Evolutionary conservation across 805 yeast species (phyloP).

Genomic region (Zygosaccharomyces bailii): DNA sequence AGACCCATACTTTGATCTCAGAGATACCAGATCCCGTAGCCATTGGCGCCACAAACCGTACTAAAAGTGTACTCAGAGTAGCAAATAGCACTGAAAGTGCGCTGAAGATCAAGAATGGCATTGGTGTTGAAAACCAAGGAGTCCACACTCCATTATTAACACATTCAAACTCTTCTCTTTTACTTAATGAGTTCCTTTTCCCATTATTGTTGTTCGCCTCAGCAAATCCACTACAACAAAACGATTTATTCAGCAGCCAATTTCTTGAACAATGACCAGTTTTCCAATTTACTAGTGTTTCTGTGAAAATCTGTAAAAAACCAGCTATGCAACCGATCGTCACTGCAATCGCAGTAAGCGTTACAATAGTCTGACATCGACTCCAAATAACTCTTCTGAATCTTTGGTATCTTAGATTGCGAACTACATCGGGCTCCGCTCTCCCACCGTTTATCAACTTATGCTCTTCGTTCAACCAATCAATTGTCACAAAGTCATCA

Average conservation of each 20-base stretch:
- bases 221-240: slow-evolving; percentile 71
- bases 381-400: slow-evolving; percentile 25
- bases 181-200: slow-evolving; percentile 11
- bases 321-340: slow-evolving; percentile 83
- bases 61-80: slow-evolving; percentile 60
- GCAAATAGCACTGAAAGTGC: slow-evolving; percentile 60
- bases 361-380: slow-evolving; percentile 52
- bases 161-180: slow-evolving; percentile 46
- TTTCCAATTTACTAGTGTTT: slow-evolving; percentile 76
- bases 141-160: slow-evolving; percentile 52
- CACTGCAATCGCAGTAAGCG: slow-evolving; percentile 71
- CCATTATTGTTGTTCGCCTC: slow-evolving; percentile 28
- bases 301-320: slow-evolving; percentile 72
- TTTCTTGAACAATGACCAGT: slow-evolving; percentile 72
- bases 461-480: slow-evolving; percentile 62
- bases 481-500: slow-evolving; percentile 61
- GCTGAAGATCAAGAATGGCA: slow-evolving; percentile 57
- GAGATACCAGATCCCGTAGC: slow-evolving; percentile 98
- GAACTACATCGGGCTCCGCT: slow-evolving; percentile 9
- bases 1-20: slow-evolving; percentile 90
- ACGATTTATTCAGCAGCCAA: slow-evolving; percentile 65
- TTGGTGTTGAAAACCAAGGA: slow-evolving; percentile 49
- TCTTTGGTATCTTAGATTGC: slow-evolving; percentile 12
- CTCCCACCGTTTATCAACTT: slow-evolving; percentile 25
- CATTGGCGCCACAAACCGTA: slow-evolving; percentile 69